Percentiles rank a stretch among this genome's conserved stretches.
These are phyloP conservation scores for Solanum paucissectum DNA, from an alignment of 257 asterid genomes.

Conservation along the genomic window DNA sequence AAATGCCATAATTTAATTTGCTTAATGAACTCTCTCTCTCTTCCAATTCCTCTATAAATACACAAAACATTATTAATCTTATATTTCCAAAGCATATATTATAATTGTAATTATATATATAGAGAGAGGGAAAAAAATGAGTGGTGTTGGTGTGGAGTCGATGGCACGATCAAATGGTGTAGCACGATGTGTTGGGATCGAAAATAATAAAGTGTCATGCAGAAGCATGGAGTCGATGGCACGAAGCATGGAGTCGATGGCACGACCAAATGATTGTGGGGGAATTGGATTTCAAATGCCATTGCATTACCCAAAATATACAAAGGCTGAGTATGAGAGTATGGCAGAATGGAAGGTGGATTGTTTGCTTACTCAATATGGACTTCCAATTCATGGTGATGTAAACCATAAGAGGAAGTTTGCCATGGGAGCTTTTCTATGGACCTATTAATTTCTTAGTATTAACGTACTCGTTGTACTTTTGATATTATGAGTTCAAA, in stretches of 20 bases:
- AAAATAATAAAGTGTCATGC: neutral
- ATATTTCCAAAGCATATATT: neutral
- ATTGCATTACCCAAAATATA: constrained; percentile 8
- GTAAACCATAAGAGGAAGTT: constrained; percentile 11
- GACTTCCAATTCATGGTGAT: constrained; percentile 9
- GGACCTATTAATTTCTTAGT: neutral
- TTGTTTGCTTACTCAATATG: constrained; percentile 10
- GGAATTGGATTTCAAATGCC: constrained; percentile 9
- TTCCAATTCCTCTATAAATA: neutral
- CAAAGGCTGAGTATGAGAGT: constrained; percentile 7
- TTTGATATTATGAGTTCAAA: too few relatives aligned
- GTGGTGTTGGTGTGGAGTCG: constrained; percentile 2
- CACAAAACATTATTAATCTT: neutral
- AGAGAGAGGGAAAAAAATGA: neutral
- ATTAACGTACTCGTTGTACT: neutral
- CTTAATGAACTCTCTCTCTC: neutral
- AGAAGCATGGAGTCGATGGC: constrained; percentile 25
- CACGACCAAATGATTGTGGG: constrained; percentile 5
- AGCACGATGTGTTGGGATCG: neutral
- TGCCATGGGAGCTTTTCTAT: constrained; percentile 19
- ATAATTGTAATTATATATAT: neutral
- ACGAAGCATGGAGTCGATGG: constrained; percentile 26
- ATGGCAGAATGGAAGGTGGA: constrained; percentile 16
- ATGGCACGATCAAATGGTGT: neutral
- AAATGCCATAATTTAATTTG: neutral